Evolutionary conservation across 2,329 filamentous ascomycete genomes (phyloP).

Genomic region (Cadophora malorum): DNA sequence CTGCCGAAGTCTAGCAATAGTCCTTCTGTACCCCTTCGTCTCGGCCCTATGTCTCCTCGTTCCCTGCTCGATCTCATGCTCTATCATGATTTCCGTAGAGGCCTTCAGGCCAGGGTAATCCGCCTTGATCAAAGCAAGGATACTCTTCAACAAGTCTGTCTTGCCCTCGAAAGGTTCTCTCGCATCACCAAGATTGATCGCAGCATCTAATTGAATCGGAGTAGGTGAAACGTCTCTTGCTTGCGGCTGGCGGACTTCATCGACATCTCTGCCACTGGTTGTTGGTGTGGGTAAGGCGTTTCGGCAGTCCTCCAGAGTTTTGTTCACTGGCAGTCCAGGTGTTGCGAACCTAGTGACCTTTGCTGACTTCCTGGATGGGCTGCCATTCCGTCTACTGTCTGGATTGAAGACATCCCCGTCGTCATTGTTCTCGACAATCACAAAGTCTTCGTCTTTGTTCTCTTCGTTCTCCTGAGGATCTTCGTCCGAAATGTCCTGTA

Average conservation of each 20-base stretch:
- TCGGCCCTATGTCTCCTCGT: slow-evolving; percentile 1
- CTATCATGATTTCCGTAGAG: slow-evolving; percentile 18
- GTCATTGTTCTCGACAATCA: background rate
- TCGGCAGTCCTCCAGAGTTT: background rate
- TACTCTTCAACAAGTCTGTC: background rate
- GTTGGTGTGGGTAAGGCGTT: slow-evolving; percentile 9
- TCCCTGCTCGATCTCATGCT: slow-evolving; percentile 21
- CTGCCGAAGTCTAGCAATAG: slow-evolving; percentile 14
- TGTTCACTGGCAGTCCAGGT: background rate
- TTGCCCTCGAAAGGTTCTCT: background rate
- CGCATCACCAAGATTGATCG: slow-evolving; percentile 1
- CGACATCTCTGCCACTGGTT: slow-evolving; percentile 8
- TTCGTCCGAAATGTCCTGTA: slow-evolving; percentile 6
- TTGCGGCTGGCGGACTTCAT: background rate
- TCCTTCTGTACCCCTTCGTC: slow-evolving; percentile 2
- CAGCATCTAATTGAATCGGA: slow-evolving; percentile 12
- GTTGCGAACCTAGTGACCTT: slow-evolving; percentile 9
- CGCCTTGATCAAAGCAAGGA: slow-evolving; percentile 10
- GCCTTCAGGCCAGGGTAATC: slow-evolving; percentile 7
- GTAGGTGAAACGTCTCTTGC: background rate
- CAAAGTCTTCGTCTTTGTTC: background rate
- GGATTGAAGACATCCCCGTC: background rate
- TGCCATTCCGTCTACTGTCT: background rate
- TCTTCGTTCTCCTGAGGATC: background rate
- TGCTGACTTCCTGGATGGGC: slow-evolving; percentile 12